Base-by-base conservation (phyloP, 2,329 filamentous ascomycete species). In the Falciphora oryzae region DNA sequence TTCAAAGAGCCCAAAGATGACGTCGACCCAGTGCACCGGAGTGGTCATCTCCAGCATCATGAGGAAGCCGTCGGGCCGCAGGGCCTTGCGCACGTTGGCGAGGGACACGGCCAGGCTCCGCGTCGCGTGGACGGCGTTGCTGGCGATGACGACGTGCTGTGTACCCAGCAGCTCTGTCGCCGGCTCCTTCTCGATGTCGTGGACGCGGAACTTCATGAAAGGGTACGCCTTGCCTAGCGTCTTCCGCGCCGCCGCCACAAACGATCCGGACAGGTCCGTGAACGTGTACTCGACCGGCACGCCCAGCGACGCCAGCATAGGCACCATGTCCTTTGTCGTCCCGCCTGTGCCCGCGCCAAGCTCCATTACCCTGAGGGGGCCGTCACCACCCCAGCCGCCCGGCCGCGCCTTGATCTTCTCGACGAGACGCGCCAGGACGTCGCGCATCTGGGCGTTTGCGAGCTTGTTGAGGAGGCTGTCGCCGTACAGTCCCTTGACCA, bases 261-360 rank as follows among this genome's bases (percentile, higher is more conserved):
- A 68, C 0, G 72, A 71, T 1, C 70, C 38, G 2, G 75, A 70
- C 2, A 80, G 65, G 57, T 80, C 78, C 1, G 78, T 79, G 63
- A 79, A 76, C 0, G 74, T 77, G 65, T 80, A 80, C 57, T 72
- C 69, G 29, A 77, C 70, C 0, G 72, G 69, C 0, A 73, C 63
- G 7, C 71, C 71, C 2, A 71, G 66, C 0, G 58, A 28, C 1
- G 69, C 70, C 2, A 79, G 69, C 1, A 71, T 28, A 0, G 71
- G 71, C 14, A 74, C 66, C 3, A 77, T 65, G 53, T 63, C 61
- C 35, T 65, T 68, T 2, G 76, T 78, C 0, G 77, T 78, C 14
- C 74, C 72, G 4, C 75, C 74, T 0, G 75, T 75, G n/a, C 72
- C 73, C 2, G 71, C 70, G 11, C 72, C 73, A 38, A 76, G 62